A percentile compares a stretch with the other conserved stretches of the same genome.
Evolutionary conservation across 768 basidiomycete species (phyloP).

Genomic region (Tephrocybe sp.): DNA sequence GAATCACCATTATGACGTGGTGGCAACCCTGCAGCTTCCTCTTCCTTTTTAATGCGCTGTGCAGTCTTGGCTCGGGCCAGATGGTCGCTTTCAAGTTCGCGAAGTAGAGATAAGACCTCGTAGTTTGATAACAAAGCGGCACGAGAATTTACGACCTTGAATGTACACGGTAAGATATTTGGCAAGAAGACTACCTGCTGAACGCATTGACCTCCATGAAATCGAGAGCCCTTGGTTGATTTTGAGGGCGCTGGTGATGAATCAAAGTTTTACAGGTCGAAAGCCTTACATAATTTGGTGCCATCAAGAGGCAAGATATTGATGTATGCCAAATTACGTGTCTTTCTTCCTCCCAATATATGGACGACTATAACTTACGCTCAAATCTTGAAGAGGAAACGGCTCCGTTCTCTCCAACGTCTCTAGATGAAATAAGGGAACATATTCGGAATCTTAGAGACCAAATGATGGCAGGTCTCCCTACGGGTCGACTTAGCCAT

Average conservation of each 20-base stretch:
- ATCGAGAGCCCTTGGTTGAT: too few species aligned
- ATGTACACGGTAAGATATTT: neutral
- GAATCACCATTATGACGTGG: constrained; percentile 3
- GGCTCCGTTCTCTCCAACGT: neutral
- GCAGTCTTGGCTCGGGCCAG: constrained; percentile 68
- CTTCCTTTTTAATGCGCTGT: constrained; percentile 75
- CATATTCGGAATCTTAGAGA: constrained; percentile 15
- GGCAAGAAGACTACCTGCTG: too few species aligned
- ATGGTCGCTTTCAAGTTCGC: constrained; percentile 75
- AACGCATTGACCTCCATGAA: constrained; percentile 8
- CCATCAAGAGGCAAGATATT: neutral
- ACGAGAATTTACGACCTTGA: constrained; percentile 66
- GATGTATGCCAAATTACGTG: neutral
- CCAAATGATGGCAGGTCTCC: constrained; percentile 11
- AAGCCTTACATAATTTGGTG: constrained; percentile 6
- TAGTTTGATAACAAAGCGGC: constrained; percentile 85
- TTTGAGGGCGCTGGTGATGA: neutral
- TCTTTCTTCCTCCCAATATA: neutral
- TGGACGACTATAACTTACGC: constrained; percentile 17
- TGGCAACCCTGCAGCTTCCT: constrained; percentile 47
- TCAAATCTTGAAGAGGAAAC: constrained; percentile 12
- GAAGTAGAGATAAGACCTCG: constrained; percentile 80
- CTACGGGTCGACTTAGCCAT: constrained; percentile 14
- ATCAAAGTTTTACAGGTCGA: neutral
- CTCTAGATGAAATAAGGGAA: constrained; percentile 12